Evolutionary conservation across 2,329 filamentous ascomycete species (phyloP).

Genomic region (Cladosporium halotolerans): DNA sequence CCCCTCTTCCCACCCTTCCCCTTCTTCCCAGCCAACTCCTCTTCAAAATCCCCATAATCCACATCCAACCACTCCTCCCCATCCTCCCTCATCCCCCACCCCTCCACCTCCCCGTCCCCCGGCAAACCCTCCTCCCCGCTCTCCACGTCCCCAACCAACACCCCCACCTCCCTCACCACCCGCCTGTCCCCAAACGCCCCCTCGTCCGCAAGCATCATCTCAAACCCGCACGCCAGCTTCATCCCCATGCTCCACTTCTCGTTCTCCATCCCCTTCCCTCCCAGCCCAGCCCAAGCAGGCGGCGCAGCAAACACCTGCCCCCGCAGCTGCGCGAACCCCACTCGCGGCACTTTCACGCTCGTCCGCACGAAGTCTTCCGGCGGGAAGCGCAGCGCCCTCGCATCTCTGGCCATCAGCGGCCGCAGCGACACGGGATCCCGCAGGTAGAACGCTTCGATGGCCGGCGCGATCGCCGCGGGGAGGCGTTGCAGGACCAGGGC

Average conservation of each 20-base stretch:
- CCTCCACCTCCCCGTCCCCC: slow-evolving; percentile 61
- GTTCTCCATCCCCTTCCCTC: slow-evolving; percentile 35
- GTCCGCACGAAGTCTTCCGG: slow-evolving; percentile 73
- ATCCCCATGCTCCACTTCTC: slow-evolving; percentile 64
- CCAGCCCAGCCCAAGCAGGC: slow-evolving; percentile 47
- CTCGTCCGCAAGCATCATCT: slow-evolving; percentile 70
- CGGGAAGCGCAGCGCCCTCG: slow-evolving; percentile 56
- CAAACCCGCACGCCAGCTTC: slow-evolving; percentile 85
- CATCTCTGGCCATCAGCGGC: slow-evolving; percentile 54
- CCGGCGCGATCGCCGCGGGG: slow-evolving; percentile 71
- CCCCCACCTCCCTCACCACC: slow-evolving; percentile 65
- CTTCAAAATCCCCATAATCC: slow-evolving; percentile 80
- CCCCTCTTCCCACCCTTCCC: slow-evolving; percentile 14
- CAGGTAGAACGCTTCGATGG: slow-evolving; percentile 86
- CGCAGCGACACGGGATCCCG: slow-evolving; percentile 73
- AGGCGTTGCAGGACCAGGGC: slow-evolving; percentile 71
- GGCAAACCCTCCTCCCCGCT: slow-evolving; percentile 68
- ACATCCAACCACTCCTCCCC: slow-evolving; percentile 91
- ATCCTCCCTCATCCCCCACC: slow-evolving; percentile 69
- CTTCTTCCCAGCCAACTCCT: slow-evolving; percentile 58
- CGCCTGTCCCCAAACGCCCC: slow-evolving; percentile 59
- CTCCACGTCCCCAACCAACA: slow-evolving; percentile 69
- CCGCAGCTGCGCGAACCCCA: slow-evolving; percentile 83
- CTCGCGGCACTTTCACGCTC: slow-evolving; percentile 76
- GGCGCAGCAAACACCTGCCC: slow-evolving; percentile 72